A percentile compares a stretch with the other conserved stretches of the same genome.
Evolutionary conservation across 2,329 filamentous ascomycete species (phyloP).

Genomic region (Claviceps capensis): DNA sequence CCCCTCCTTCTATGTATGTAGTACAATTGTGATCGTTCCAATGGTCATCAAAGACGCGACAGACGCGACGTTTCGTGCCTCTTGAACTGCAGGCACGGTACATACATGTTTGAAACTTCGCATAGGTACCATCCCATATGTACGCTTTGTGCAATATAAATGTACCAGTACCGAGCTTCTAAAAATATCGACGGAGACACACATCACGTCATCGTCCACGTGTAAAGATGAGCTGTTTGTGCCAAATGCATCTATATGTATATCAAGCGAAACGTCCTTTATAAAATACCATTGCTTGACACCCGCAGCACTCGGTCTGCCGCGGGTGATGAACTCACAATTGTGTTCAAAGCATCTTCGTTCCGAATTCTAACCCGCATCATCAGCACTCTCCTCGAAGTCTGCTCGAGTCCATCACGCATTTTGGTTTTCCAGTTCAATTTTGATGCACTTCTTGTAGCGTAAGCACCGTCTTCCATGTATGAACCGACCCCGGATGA

Average conservation of each 20-base stretch:
- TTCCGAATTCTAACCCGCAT: background rate
- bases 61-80: no score
- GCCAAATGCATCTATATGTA: background rate
- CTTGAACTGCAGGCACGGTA: no score
- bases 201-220: background rate
- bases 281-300: background rate
- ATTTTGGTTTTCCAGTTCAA: no score
- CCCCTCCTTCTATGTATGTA: no score
- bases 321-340: background rate
- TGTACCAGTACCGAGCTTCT: no score
- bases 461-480: background rate
- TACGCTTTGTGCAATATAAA: no score
- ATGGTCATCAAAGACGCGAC: no score
- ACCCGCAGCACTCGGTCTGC: background rate
- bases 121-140: no score
- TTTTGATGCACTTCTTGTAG: background rate
- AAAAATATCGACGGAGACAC: background rate
- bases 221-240: background rate
- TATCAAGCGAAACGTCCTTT: background rate
- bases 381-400: background rate
- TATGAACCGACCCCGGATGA: background rate
- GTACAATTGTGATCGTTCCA: no score
- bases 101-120: no score
- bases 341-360: background rate
- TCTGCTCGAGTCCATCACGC: background rate